These are phyloP conservation scores for Beauveria sp. DNA, from an alignment of 2,329 filamentous ascomycete genomes.

Conservation along the genomic window DNA sequence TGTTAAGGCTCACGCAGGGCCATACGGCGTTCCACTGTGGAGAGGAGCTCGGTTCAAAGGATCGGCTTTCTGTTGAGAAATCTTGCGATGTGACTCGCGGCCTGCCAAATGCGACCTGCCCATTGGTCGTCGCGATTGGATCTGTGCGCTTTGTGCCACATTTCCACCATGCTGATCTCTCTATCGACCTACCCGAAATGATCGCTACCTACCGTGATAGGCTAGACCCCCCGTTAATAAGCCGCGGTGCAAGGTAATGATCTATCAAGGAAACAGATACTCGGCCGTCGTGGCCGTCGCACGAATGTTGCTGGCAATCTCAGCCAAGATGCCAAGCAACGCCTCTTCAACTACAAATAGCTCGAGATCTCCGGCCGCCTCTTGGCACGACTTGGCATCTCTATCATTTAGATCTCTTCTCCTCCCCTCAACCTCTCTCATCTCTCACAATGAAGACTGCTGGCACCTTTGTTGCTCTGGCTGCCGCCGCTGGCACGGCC, in stretches of 20 bases:
- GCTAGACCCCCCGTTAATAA: background rate
- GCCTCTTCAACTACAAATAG: conserved; percentile 1
- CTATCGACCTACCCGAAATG: background rate
- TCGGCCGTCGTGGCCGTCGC: background rate
- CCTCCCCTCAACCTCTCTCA: background rate
- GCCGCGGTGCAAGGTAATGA: background rate
- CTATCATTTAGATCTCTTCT: background rate
- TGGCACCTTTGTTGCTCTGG: conserved; percentile 4
- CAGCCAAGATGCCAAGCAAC: conserved; percentile 1
- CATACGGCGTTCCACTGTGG: background rate
- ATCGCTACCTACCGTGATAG: conserved; percentile 3
- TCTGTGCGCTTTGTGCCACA: background rate
- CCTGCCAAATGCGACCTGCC: background rate
- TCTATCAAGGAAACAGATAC: background rate
- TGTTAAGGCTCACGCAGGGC: background rate
- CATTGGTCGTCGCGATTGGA: background rate
- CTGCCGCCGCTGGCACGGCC: conserved; percentile 3
- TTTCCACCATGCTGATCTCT: background rate
- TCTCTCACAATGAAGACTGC: conserved; percentile 8
- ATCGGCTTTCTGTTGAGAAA: background rate
- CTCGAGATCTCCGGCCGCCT: background rate
- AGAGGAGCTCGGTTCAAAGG: background rate
- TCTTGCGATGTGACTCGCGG: background rate
- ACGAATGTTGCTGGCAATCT: background rate
- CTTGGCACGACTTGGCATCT: conserved; percentile 3